A percentile compares a stretch with the other conserved stretches of the same genome.
phyloP scores from a whole-genome alignment of 2,329 filamentous ascomycete species.

The Apiospora koreana region DNA sequence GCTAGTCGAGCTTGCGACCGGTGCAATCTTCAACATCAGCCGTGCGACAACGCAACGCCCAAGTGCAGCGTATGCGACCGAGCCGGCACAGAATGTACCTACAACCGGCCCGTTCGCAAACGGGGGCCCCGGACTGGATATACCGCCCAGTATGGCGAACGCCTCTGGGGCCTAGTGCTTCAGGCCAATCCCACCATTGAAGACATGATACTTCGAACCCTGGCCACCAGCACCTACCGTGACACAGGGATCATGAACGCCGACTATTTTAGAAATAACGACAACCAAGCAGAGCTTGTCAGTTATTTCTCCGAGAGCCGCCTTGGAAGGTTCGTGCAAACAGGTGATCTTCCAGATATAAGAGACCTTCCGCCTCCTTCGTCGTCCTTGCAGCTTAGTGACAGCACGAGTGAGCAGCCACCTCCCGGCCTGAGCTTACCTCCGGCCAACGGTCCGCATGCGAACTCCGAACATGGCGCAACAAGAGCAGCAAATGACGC shows the following conservation, averaged over 20 bases:
- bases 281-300: conserved; percentile 35
- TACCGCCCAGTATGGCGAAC: conserved; percentile 36
- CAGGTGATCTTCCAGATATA: conserved; percentile 30
- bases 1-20: conserved; percentile 12
- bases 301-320: conserved; percentile 34
- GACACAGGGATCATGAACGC: conserved; percentile 31
- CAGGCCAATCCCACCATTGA: conserved; percentile 33
- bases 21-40: conserved; percentile 13
- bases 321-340: conserved; percentile 31
- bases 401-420: background rate
- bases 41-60: conserved; percentile 48
- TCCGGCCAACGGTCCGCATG: background rate
- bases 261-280: conserved; percentile 34
- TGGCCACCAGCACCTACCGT: conserved; percentile 30
- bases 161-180: conserved; percentile 34
- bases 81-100: conserved; percentile 36
- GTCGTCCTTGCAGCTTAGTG: background rate
- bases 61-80: conserved; percentile 46
- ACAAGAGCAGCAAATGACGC: background rate
- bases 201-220: conserved; percentile 31
- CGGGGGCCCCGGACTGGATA: conserved; percentile 35
- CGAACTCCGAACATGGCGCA: background rate
- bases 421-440: background rate
- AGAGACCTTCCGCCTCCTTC: conserved; percentile 6
- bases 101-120: conserved; percentile 36